Evolutionary conservation across 2,329 filamentous ascomycete species (phyloP), one percentile per base, ranked within the genome.

Genomic region (Colletotrichum liriopes): DNA sequence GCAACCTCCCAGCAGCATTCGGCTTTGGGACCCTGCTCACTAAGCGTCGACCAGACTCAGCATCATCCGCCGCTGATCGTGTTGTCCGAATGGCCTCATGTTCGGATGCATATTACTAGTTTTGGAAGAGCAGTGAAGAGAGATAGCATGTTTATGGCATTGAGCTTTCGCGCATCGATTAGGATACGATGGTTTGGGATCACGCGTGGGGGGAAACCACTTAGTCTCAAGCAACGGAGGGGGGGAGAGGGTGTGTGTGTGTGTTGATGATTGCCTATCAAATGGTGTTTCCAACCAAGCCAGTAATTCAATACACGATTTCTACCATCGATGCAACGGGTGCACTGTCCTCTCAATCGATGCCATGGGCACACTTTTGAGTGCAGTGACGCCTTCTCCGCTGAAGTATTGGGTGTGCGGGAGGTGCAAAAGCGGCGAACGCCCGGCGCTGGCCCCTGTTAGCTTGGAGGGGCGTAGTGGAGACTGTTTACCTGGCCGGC

Each of bases 401-500:
- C 12, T 29, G 1, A 43, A 29, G 37, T 9, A 43, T n/a, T 41
- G 12, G n/a, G 29, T 26, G 55, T 5, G 1, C 23, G 5, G 37
- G n/a, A 29, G 26, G 18, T 18, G 29, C 26, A 62, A 71, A 71
- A 71, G 68, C 68, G 26, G 68, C 68, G 68, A 62, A n/a, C 5
- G 39, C 26, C 5, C 8, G 18, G 51, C 3, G n/a, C 18, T 11
- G 45, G 37, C 23, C 63, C 49, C 49, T 62, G 62, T 54, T 41
- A 39, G 18, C 47, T 43, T 68, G 23, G 56, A 71, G 68, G 43
- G 68, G 51, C 26, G 39, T 65, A 16, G 20, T 35, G 66, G 56
- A 54, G 39, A 56, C 32, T 73, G 67, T 71, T 73, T 73, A 73
- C 71, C 60, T 51, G 61, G 35, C 41, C 61, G 41, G 55, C 61